Evolutionary conservation across 805 yeast species (phyloP).

Genomic region (Ogataea trehalophila): DNA sequence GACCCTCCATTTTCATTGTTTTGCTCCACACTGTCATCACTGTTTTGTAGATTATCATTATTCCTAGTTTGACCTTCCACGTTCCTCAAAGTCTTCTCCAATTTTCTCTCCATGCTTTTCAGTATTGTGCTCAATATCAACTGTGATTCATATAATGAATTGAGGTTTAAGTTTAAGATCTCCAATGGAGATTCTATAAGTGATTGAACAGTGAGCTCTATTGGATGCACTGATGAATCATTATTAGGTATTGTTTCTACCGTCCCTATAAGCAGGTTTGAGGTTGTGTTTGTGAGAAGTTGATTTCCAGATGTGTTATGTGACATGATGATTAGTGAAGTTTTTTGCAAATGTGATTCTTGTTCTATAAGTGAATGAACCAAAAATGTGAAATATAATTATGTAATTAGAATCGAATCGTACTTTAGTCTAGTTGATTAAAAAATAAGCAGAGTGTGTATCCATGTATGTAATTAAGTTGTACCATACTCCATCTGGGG

Average conservation of each 20-base stretch:
- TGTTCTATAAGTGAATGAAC: too few relatives aligned
- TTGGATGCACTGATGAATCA: conserved; percentile 44
- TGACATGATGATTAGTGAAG: neutral
- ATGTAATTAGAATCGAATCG: too few relatives aligned
- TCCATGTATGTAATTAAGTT: too few relatives aligned
- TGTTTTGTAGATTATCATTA: neutral
- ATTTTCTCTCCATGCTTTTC: conserved; percentile 33
- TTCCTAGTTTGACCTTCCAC: neutral
- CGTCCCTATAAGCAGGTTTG: neutral
- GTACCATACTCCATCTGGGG: too few relatives aligned
- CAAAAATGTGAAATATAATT: too few relatives aligned
- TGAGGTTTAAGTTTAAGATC: conserved; percentile 43
- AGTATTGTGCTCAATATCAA: conserved; percentile 46
- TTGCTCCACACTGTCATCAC: neutral
- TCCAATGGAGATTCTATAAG: conserved; percentile 52
- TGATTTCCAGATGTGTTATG: neutral
- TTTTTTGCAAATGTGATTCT: too few relatives aligned
- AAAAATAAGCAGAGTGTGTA: too few relatives aligned
- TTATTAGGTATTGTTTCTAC: neutral
- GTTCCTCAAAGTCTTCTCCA: conserved; percentile 18
- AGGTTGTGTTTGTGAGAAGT: neutral
- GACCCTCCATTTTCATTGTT: neutral
- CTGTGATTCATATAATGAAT: conserved; percentile 53
- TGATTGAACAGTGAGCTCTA: conserved; percentile 55
- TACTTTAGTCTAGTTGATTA: too few relatives aligned